Percentiles rank a stretch among this genome's conserved stretches.
phyloP scores from a whole-genome alignment of 352 stramenopile species.

The Thalassiosira hispida region DNA sequence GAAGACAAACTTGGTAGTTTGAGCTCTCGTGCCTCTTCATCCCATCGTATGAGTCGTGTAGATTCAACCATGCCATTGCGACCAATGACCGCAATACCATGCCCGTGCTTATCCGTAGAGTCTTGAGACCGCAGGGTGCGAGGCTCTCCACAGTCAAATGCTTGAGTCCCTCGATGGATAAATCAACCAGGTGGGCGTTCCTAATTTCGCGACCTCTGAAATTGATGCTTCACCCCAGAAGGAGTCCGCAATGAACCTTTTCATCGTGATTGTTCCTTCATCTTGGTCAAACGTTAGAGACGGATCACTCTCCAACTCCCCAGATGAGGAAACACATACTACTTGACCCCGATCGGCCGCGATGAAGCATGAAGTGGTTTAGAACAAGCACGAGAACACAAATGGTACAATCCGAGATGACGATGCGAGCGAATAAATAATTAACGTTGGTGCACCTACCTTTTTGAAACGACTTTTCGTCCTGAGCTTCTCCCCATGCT shows the following conservation, averaged over 20 bases:
- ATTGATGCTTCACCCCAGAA: conserved; percentile 56
- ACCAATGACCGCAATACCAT: conserved; percentile 42
- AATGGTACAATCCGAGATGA: no score
- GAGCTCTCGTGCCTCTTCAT: conserved; percentile 32
- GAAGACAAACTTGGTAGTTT: conserved; percentile 39
- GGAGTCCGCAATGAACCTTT: conserved; percentile 29
- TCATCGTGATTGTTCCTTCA: conserved; percentile 24
- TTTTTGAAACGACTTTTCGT: no score
- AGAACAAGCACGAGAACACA: no score
- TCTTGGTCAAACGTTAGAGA: conserved; percentile 74
- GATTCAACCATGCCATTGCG: conserved; percentile 37
- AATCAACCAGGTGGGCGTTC: conserved; percentile 48
- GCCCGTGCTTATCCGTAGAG: conserved; percentile 19
- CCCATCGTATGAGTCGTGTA: conserved; percentile 40
- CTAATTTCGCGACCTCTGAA: conserved; percentile 49
- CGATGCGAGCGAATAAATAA: no score
- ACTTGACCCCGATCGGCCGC: conserved; percentile 8
- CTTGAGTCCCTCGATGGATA: conserved; percentile 51
- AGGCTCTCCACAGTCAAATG: conserved; percentile 56
- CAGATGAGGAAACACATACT: conserved; percentile 24
- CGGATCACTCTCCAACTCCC: conserved; percentile 16
- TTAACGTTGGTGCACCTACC: no score
- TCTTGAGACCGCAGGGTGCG: conserved; percentile 23
- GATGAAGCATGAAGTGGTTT: not conserved
- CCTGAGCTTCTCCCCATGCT: no score